A percentile compares a stretch with the other conserved stretches of the same genome.
Conservation (phyloP, 208 protist genomes). For the Borovskyia barvae region DNA sequence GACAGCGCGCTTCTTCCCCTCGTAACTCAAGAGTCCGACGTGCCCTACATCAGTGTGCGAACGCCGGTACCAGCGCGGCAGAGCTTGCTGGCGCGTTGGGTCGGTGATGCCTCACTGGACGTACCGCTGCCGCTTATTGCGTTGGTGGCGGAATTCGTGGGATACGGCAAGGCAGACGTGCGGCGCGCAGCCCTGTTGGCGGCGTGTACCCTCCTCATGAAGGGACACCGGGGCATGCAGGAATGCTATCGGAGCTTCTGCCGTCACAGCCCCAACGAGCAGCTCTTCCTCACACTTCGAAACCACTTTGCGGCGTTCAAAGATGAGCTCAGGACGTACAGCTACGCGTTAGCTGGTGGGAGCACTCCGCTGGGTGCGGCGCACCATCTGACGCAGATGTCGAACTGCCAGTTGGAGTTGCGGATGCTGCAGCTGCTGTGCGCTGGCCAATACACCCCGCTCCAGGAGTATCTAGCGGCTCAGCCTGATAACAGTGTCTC, state of each 20-base stretch:
- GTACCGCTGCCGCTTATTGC: slow-evolving; percentile 37
- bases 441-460: slow-evolving; percentile 47
- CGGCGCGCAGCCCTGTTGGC: slow-evolving; percentile 31
- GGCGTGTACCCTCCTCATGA: slow-evolving; percentile 28
- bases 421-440: slow-evolving; percentile 65
- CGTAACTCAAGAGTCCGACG: slow-evolving; percentile 20
- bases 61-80: slow-evolving; percentile 28
- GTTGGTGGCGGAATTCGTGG: slow-evolving; percentile 33
- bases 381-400: slow-evolving; percentile 27
- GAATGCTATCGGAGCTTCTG: slow-evolving; percentile 42
- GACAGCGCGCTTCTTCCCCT: slow-evolving; percentile 39
- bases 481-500: slow-evolving; percentile 63
- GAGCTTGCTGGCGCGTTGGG: slow-evolving; percentile 32
- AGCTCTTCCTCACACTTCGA: slow-evolving; percentile 40
- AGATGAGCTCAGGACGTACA: slow-evolving; percentile 30
- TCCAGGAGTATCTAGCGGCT: slow-evolving; percentile 58
- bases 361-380: slow-evolving; percentile 19
- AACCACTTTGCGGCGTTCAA: slow-evolving; percentile 39
- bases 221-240: slow-evolving; percentile 45
- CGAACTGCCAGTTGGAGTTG: slow-evolving; percentile 33
- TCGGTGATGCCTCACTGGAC: slow-evolving; percentile 32
- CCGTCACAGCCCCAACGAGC: slow-evolving; percentile 34
- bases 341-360: slow-evolving; percentile 19
- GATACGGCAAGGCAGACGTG: slow-evolving; percentile 27
- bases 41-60: slow-evolving; percentile 19